Base-by-base conservation (phyloP, 2,329 filamentous ascomycete genomes). In the Phialophora verrucosa region DNA sequence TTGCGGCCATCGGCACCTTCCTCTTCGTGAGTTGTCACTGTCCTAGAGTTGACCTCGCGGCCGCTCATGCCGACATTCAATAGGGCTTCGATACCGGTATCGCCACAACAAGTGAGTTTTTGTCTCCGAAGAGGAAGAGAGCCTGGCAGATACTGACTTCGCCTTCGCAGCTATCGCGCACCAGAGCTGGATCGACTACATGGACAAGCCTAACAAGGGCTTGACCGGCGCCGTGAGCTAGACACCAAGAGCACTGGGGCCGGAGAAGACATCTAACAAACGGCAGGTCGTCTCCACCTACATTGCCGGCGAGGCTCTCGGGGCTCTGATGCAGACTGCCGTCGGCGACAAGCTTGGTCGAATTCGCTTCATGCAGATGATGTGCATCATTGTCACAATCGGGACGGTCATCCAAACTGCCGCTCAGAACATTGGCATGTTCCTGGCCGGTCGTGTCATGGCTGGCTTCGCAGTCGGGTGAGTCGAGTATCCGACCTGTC, bases 391-490 rank as follows among this genome's bases (percentile, higher is more conserved):
- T 79, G 96, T 92, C 83, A 83, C 85, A 44, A 53, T 91, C 64
- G 90, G 90, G 82, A 85, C 88, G 29, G 76, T 87, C 66, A 82
- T 93, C 50, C 90, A 93, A 82, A 87, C 87, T 56, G 82, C 83
- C 57, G 81, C 84, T 42, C 74, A 73, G 47, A 77, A 83, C 50
- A 81, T 90, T 12, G 86, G 83, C 64, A 83, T 88, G 70, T 87
- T 92, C 68, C 88, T 91, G 25, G 85, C 86, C 63, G 91, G 91
- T 76, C 90, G 91, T 84, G 80, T 92, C 62, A 80, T 93, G 73
- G 88, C 90, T 55, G 91, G 91, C 76, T 78, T 92, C 64, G 91
- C 91, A 83, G 90, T 93, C 73, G 91, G 91, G 75, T 92, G 91
- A 76, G 90, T 91, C 75, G 91, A 76, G 90, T 91, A 75, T 83